Evolutionary conservation across 495 filamentous ascomycete species (phyloP).

Genomic region (Trichocladium antarcticum): DNA sequence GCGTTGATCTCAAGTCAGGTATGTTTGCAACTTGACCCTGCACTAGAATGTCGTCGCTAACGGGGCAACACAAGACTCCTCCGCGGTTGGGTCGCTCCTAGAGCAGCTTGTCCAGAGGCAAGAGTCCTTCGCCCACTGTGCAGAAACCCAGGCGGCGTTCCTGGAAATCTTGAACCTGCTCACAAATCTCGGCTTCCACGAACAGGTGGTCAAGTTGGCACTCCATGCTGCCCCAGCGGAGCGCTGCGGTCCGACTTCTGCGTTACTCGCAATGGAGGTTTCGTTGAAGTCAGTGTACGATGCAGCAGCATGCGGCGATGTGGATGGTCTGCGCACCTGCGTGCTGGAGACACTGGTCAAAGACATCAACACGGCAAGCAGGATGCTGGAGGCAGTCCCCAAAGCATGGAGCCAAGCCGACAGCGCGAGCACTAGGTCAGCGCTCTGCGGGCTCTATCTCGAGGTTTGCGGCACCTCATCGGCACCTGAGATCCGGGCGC

Average conservation of each 20-base stretch:
- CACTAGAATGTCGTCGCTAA: neutral
- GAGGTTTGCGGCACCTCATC: slow-evolving; percentile 14
- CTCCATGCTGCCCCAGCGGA: neutral
- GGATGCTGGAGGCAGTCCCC: slow-evolving; percentile 24
- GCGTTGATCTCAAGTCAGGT: slow-evolving; percentile 27
- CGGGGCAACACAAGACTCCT: neutral
- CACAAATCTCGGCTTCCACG: slow-evolving; percentile 3
- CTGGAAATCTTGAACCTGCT: slow-evolving; percentile 34
- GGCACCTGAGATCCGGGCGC: slow-evolving; percentile 29
- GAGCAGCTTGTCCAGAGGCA: slow-evolving; percentile 10
- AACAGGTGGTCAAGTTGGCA: neutral
- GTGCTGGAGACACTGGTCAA: slow-evolving; percentile 7
- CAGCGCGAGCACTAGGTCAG: neutral
- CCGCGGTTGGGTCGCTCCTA: slow-evolving; percentile 7
- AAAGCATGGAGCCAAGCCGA: slow-evolving; percentile 15
- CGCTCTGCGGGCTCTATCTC: slow-evolving; percentile 20
- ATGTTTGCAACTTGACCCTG: neutral
- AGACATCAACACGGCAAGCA: slow-evolving; percentile 24
- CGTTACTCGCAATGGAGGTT: slow-evolving; percentile 17
- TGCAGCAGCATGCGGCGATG: slow-evolving; percentile 8
- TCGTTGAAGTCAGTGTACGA: slow-evolving; percentile 15
- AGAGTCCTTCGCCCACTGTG: slow-evolving; percentile 16
- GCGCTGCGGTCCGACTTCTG: slow-evolving; percentile 5
- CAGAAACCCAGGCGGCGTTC: slow-evolving; percentile 31
- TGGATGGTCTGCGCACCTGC: slow-evolving; percentile 6